Evolutionary conservation across 805 yeast genomes (phyloP), one percentile per base, ranked within the genome.

Genomic region (Myxozyma kluyveri): DNA sequence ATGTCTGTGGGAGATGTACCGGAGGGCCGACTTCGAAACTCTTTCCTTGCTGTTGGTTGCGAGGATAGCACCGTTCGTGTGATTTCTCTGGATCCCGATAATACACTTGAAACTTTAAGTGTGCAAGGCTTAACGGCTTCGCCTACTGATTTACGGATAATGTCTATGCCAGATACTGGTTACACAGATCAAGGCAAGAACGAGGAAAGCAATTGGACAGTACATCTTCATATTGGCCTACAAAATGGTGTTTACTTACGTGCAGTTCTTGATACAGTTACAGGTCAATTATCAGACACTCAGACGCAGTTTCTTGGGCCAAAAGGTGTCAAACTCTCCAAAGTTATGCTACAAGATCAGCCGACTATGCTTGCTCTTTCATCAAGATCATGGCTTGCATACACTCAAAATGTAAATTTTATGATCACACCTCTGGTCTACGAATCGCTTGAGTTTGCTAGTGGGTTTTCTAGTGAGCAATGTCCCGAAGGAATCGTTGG

Each of bases 221-320:
- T 71, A 2, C 74, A 70, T 52, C 75, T 86, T 9, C 95, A 89
- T 67, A 77, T 88, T 45, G 97, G 97, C 1, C 75, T 89, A 74
- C 76, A 71, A n/a, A 87, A 82, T 66, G 98, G 98, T 19, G 80
- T 90, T 1, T 88, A 84, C 68, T 82, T 83, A 1, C 72, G 83
- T 17, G 78, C 88, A 0, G 68, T 71, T 4, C 60, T 89, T 35
- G 88, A 86, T 62, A 63, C 65, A 0, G 61, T 70, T 3, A 73
- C 83, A 2, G 96, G 96, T 2, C 75, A 80, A 19, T 65, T 84
- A 12, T 70, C 78, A 0, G 83, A 84, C 57, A 79, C 88, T 0
- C 73, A 84, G 61, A 79, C 81, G 17, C 82, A 83, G 62, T 88
- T 84, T 63, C 65, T 88, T 26, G 98, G 98, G 0, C 76, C 86